Evolutionary conservation across 163 green algal species (phyloP).

Genomic region (Scenedesmus sp.): DNA sequence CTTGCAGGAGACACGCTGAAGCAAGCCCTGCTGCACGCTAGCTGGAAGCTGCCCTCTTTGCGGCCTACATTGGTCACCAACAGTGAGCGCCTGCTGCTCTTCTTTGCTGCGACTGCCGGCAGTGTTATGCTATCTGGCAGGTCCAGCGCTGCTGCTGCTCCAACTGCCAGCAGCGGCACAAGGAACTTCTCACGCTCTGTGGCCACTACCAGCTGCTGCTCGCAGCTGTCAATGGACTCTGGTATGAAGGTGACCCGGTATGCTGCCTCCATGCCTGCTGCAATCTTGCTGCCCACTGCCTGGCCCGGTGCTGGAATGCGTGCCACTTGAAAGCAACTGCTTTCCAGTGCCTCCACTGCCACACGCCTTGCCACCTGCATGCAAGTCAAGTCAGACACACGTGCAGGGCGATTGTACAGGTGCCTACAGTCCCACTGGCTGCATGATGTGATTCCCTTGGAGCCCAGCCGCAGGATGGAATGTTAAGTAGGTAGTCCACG

Average conservation of each 20-base stretch:
- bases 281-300: constrained; percentile 71
- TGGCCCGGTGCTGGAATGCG: constrained; percentile 47
- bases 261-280: constrained; percentile 84
- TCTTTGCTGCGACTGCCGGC: constrained; percentile 57
- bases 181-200: constrained; percentile 90
- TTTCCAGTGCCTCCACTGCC: constrained; percentile 73
- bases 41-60: constrained; percentile 71
- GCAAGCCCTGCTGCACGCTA: constrained; percentile 56
- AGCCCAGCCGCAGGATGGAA: background rate
- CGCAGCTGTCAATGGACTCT: constrained; percentile 64
- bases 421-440: background rate
- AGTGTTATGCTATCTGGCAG: constrained; percentile 81
- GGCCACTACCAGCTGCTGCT: constrained; percentile 76
- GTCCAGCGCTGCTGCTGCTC: constrained; percentile 74
- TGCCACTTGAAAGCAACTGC: constrained; percentile 70
- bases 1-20: constrained; percentile 72
- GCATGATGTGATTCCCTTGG: background rate
- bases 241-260: constrained; percentile 75
- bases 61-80: constrained; percentile 82
- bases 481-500: background rate
- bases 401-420: background rate
- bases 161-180: constrained; percentile 75
- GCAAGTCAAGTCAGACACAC: background rate
- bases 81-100: constrained; percentile 59
- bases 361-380: constrained; percentile 79